Evolutionary conservation across 2,329 filamentous ascomycete species (phyloP).

Genomic region (Fusarium sterilihyphosum): DNA sequence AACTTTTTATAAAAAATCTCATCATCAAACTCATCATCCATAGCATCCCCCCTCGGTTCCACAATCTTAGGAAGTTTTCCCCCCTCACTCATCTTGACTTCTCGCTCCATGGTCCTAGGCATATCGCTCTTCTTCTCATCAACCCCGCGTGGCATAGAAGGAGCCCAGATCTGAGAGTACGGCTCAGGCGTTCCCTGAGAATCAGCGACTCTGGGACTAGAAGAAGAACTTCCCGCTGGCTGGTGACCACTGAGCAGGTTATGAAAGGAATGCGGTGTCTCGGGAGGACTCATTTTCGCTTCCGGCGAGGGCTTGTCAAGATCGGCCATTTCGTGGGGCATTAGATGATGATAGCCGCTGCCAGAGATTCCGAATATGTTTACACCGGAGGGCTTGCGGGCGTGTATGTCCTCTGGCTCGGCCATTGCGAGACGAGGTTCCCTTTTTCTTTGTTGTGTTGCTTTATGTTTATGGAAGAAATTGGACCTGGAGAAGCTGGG

Average conservation of each 20-base stretch:
- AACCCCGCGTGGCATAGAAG: conserved; percentile 29
- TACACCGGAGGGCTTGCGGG: conserved; percentile 20
- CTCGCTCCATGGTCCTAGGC: conserved; percentile 5
- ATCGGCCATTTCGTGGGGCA: conserved; percentile 38
- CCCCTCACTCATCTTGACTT: background rate
- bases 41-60: conserved; percentile 19
- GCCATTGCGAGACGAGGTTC: conserved; percentile 17
- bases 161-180: conserved; percentile 36
- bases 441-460: background rate
- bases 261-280: conserved; percentile 36
- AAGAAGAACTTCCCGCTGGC: conserved; percentile 8
- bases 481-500: background rate
- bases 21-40: conserved; percentile 43
- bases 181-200: conserved; percentile 23
- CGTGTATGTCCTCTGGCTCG: conserved; percentile 15
- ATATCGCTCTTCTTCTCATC: conserved; percentile 8
- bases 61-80: conserved; percentile 15
- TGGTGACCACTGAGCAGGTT: conserved; percentile 30
- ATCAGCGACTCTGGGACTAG: conserved; percentile 18
- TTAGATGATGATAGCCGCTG: conserved; percentile 35
- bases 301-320: conserved; percentile 25
- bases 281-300: conserved; percentile 28
- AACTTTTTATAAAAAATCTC: conserved; percentile 48
- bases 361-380: conserved; percentile 32
- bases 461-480: background rate